A percentile compares a stretch with the other conserved stretches of the same genome.
These are phyloP conservation scores for Fusarium sp. DNA, from an alignment of 2,329 filamentous ascomycete genomes.

Conservation along the genomic window DNA sequence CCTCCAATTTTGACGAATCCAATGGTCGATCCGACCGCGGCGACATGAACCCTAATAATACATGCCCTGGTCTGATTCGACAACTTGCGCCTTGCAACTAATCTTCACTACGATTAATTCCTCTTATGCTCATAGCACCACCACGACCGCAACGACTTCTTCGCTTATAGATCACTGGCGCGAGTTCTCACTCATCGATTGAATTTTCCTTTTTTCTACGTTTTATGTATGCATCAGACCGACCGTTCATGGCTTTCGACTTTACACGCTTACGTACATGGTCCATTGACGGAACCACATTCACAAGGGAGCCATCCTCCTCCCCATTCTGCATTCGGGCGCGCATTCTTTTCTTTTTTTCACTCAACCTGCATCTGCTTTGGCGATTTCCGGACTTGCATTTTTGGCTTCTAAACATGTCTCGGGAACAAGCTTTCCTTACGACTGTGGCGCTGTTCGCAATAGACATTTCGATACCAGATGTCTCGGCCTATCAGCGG, in stretches of 20 bases:
- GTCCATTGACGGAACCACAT: conserved; percentile 37
- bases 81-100: conserved; percentile 30
- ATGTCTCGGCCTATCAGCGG: conserved; percentile 42
- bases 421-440: conserved; percentile 35
- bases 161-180: conserved; percentile 48
- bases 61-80: conserved; percentile 29
- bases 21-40: conserved; percentile 25
- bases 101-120: conserved; percentile 41
- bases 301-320: conserved; percentile 39
- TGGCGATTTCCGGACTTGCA: conserved; percentile 38
- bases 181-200: conserved; percentile 43
- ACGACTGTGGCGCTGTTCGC: conserved; percentile 40
- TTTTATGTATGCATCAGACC: conserved; percentile 44
- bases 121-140: conserved; percentile 47
- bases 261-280: conserved; percentile 42
- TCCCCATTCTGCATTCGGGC: conserved; percentile 41
- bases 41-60: conserved; percentile 37
- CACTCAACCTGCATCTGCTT: conserved; percentile 40
- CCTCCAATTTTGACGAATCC: conserved; percentile 28
- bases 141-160: conserved; percentile 50
- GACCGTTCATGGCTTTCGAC: conserved; percentile 33
- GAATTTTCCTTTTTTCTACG: conserved; percentile 38
- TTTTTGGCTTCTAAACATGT: conserved; percentile 45
- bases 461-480: conserved; percentile 40
- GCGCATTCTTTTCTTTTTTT: conserved; percentile 39